phyloP scores from a whole-genome alignment of 2,329 filamentous ascomycete genomes.

The Aspergillus ibericus region DNA sequence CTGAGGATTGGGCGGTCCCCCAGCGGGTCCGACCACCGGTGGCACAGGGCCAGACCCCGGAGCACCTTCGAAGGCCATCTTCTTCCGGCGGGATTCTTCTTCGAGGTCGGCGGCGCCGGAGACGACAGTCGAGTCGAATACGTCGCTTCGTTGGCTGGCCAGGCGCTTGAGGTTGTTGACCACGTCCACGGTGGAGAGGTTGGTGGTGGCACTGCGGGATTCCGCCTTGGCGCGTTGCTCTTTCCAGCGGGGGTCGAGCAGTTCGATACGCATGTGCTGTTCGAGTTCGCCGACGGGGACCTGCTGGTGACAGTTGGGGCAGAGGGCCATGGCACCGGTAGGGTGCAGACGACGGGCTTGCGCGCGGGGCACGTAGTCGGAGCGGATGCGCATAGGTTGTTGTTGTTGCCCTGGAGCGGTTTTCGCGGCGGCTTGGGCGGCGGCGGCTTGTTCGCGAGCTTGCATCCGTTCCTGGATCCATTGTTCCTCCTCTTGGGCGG shows the following conservation, averaged over 20 bases:
- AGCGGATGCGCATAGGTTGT: conserved; percentile 80
- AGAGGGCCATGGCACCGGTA: conserved; percentile 66
- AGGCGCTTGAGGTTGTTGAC: conserved; percentile 95
- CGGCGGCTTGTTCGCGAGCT: conserved; percentile 64
- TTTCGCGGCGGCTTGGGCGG: conserved; percentile 75
- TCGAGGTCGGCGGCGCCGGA: conserved; percentile 61
- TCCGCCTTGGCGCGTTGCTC: conserved; percentile 91
- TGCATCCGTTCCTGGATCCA: conserved; percentile 60
- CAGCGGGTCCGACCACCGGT: conserved; percentile 31
- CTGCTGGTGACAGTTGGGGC: conserved; percentile 89
- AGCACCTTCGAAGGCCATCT: conserved; percentile 55
- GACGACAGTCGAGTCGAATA: conserved; percentile 65
- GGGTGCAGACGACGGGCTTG: conserved; percentile 69
- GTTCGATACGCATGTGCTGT: conserved; percentile 90
- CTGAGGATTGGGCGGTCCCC: conserved; percentile 33
- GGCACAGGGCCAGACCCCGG: conserved; percentile 26
- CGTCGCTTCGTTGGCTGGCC: conserved; percentile 80
- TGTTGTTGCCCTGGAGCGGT: conserved; percentile 51
- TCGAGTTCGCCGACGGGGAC: conserved; percentile 86
- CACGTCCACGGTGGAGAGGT: conserved; percentile 80
- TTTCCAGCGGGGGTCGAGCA: conserved; percentile 92
- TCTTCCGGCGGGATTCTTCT: conserved; percentile 76
- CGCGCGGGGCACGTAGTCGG: conserved; percentile 86
- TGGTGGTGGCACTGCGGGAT: conserved; percentile 79
- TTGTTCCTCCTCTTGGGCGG: conserved; percentile 58